Percentiles rank a stretch among this genome's conserved stretches.
Conservation (phyloP, 257 asterid genomes). For the Echium plantagineum region DNA sequence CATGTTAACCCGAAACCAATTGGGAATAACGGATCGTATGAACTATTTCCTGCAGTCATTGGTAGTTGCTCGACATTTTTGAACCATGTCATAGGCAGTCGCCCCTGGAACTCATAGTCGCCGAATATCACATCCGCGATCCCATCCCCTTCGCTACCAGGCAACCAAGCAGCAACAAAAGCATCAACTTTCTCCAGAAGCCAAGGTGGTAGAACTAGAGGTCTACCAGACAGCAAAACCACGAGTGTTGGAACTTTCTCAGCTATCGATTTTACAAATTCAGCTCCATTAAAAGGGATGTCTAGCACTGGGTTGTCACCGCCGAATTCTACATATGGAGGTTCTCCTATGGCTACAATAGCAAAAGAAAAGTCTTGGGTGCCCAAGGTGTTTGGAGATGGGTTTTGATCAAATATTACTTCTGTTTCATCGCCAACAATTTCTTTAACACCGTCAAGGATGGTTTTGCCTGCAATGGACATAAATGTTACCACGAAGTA, state of each 20-base stretch:
- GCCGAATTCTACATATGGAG: constrained; percentile 66
- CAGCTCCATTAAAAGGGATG: constrained; percentile 52
- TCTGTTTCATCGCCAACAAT: constrained; percentile 44
- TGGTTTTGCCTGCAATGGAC: constrained; percentile 47
- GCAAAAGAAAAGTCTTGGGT: constrained; percentile 53
- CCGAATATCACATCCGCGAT: constrained; percentile 69
- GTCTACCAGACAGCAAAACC: constrained; percentile 68
- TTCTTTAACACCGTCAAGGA: constrained; percentile 67
- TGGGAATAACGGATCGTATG: constrained; percentile 55
- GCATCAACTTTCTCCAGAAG: constrained; percentile 51
- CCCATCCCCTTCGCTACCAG: constrained; percentile 78
- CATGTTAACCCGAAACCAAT: constrained; percentile 59
- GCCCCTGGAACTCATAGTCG: constrained; percentile 56
- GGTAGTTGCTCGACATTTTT: constrained; percentile 64
- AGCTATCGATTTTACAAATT: constrained; percentile 46
- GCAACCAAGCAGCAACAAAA: constrained; percentile 72
- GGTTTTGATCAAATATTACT: constrained; percentile 51
- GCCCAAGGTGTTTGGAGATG: constrained; percentile 40
- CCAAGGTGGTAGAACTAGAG: constrained; percentile 48
- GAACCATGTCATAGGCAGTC: constrained; percentile 76
- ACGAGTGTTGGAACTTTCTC: constrained; percentile 61
- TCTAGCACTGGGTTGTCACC: constrained; percentile 62
- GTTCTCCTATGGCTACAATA: constrained; percentile 68
- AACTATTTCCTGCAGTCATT: constrained; percentile 27
- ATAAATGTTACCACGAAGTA: background rate